Evolutionary conservation across 352 stramenopile species (phyloP), one percentile per base, ranked within the genome.

Genomic region (Saprolegnia parasitica): DNA sequence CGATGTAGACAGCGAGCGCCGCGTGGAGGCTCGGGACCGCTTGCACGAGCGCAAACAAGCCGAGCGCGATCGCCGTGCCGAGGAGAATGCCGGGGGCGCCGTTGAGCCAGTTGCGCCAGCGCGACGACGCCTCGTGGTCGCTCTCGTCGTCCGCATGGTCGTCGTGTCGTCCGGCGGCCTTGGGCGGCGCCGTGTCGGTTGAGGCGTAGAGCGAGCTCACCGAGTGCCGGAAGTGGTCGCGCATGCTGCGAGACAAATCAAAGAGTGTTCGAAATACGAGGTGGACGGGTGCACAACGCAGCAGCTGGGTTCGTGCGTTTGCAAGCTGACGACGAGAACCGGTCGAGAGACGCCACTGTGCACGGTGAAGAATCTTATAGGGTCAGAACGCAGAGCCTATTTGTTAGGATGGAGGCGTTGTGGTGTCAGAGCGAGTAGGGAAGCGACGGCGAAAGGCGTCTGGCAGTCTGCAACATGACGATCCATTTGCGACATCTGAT

Each of bases 41-140:
- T 63, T 63, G 32, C 18, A 46, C 18, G 9, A 63, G 56, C 29
- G n/a, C 29, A 20, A 63, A 20, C 1, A 49, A 23, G 8, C 35
- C 56, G 35, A 63, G 35, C 32, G 24, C 56, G 13, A 63, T 32
- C 8, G 40, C 56, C 29, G 56, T 63, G 29, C 56, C 56, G 9
- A 63, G 21, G 56, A 63, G 24, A 8, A 37, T 63, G 29, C 56
- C 56, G 11, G 56, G 56, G 0, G 56, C 56, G 10, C 56, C 56
- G 24, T 46, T 26, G 56, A 46, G 46, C 56, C 56, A 63, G 16
- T 29, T 46, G 24, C 42, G 13, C 56, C 56, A 63, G 5, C 40
- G 35, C 2, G 56, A 63, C n/a, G 20, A n/a, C 11, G 42, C n/a
- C 29, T 46, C 56, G 56, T 46, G 32, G 29, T 18, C 35, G 1